Evolutionary conservation across 805 yeast species (phyloP), one percentile per base, ranked within the genome.

Genomic region (Kazachstania kunashirensis): DNA sequence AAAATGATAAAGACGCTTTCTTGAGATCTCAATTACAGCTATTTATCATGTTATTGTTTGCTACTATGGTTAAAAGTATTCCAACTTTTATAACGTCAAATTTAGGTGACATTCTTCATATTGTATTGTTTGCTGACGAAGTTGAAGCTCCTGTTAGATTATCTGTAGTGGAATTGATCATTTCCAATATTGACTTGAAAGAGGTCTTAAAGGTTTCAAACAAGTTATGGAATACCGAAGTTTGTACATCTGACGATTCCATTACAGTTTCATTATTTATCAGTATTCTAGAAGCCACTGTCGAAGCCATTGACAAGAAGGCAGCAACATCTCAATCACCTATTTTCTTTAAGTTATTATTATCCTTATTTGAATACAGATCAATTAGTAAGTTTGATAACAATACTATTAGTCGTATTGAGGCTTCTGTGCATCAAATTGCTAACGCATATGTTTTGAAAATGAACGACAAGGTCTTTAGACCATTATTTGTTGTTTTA

Each of bases 381-480:
- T 63, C 74, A 4, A 67, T 62, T 29, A 67, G 73, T 31, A 65
- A 59, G 17, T 79, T 78, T 54, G 86, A 79, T 50, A 70, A 63
- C 45, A 84, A 84, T 53, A 79, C 94, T 10, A 66, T 83, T 45
- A 77, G 81, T 56, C 72, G 94, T 48, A 74, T 89, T 44, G 97
- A 89, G 55, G 70, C 85, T 14, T 71, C 80, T 9, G 74, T 81
- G 53, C 80, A 82, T 49, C 66, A 71, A 26, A 74, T 86, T 54
- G 88, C 83, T 15, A 75, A 89, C 45, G 66, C 67, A 17, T 79
- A 77, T 47, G 94, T 89, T 14, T 71, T 92, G 79, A 88, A 89
- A 61, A 71, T 92, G 62, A 92, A 92, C 56, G 98, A 92, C 57
- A 85, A 84, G 63, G 74, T 79, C 16, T 92, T 92, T 70, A 75